These are phyloP conservation scores for Salix udensis DNA, from an alignment of 345 rosid genomes.

Conservation along the genomic window DNA sequence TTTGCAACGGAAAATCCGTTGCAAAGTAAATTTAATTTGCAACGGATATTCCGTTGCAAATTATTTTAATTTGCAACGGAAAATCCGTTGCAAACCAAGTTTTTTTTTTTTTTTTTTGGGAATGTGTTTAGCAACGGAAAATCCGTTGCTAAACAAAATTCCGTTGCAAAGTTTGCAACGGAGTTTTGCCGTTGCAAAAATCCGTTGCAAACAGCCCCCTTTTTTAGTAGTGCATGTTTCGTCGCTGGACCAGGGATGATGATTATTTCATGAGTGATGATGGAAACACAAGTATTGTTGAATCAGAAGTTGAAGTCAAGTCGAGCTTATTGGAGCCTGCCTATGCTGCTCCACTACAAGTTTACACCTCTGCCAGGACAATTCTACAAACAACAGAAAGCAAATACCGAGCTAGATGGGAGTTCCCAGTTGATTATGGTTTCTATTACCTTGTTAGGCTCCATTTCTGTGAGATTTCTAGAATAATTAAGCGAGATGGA, in stretches of 20 bases:
- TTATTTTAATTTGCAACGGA: no score
- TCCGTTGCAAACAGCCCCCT: no score
- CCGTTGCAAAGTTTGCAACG: no score
- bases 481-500: not conserved
- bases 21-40: no score
- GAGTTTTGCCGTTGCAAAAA: no score
- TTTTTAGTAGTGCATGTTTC: no score
- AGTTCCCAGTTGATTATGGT: conserved; percentile 9
- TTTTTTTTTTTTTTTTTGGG: no score
- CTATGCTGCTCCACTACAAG: not conserved
- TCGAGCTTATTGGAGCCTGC: not conserved
- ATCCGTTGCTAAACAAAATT: no score
- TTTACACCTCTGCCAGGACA: not conserved
- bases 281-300: not conserved
- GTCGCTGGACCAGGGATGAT: conserved; percentile 9
- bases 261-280: not conserved
- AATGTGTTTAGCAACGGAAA: no score
- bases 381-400: not conserved
- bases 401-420: conserved; percentile 9
- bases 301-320: not conserved
- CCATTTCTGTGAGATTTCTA: conserved; percentile 14
- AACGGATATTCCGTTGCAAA: no score
- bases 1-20: no score
- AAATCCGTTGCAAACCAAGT: no score
- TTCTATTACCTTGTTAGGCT: conserved; percentile 16